Conservation (phyloP, 371 early-diverging fungal species). For the Zancudomyces culisetae region DNA sequence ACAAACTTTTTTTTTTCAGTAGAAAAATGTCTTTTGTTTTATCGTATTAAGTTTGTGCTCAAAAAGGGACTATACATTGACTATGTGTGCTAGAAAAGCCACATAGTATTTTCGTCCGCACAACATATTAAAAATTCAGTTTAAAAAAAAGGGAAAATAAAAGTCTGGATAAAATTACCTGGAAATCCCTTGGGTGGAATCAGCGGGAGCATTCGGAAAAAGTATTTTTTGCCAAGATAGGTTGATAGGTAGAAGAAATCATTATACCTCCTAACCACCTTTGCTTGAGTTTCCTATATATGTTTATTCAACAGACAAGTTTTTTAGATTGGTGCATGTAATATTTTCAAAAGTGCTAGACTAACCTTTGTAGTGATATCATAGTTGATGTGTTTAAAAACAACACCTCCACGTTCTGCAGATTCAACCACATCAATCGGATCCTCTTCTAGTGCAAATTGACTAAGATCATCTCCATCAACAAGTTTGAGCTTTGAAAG, state of each 20-base stretch:
- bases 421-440: constrained; percentile 19
- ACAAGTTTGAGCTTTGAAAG: not conserved
- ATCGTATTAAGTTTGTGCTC: no score
- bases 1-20: no score
- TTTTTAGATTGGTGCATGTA: no score
- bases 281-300: constrained; percentile 30
- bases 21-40: no score
- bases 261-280: constrained; percentile 58
- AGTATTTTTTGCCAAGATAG: constrained; percentile 46
- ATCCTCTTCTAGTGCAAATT: constrained; percentile 23
- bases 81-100: no score
- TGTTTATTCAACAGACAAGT: not conserved
- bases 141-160: no score
- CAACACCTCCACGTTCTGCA: constrained; percentile 57
- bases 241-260: constrained; percentile 74
- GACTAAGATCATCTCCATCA: constrained; percentile 11
- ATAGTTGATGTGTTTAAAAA: constrained; percentile 71
- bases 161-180: constrained; percentile 20
- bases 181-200: constrained; percentile 45
- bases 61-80: no score
- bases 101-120: no score
- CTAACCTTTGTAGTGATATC: constrained; percentile 38
- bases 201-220: constrained; percentile 45
- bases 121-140: no score
- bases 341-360: not conserved